phyloP scores from a whole-genome alignment of 2,329 filamentous ascomycete species.

The Lachnellula willkommii region DNA sequence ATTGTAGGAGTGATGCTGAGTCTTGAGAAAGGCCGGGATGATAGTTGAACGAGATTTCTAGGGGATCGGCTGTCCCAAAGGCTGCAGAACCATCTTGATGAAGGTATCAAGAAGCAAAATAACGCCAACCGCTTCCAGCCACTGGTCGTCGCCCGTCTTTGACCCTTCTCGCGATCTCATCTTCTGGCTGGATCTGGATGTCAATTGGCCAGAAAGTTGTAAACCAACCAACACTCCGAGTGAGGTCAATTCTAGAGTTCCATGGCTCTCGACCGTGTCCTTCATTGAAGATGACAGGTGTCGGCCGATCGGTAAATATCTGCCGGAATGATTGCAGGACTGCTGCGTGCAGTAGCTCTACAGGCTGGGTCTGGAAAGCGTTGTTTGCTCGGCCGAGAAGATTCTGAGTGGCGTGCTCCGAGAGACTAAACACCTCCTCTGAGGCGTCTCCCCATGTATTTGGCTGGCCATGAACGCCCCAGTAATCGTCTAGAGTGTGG shows the following conservation, averaged over 20 bases:
- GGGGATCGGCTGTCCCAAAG: neutral
- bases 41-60: neutral
- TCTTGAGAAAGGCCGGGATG: neutral
- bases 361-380: slow-evolving; percentile 32
- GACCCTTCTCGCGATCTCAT: neutral
- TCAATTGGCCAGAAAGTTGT: slow-evolving; percentile 33
- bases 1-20: neutral
- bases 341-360: slow-evolving; percentile 37
- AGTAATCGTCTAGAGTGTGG: slow-evolving; percentile 13
- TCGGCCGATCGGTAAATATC: slow-evolving; percentile 32
- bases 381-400: slow-evolving; percentile 27
- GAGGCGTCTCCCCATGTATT: slow-evolving; percentile 22
- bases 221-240: slow-evolving; percentile 40
- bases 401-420: slow-evolving; percentile 31
- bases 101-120: neutral
- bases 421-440: slow-evolving; percentile 38
- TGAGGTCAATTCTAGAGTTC: slow-evolving; percentile 32
- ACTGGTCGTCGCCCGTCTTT: neutral
- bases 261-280: slow-evolving; percentile 39
- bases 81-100: neutral
- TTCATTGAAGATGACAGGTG: slow-evolving; percentile 37
- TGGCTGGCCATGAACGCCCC: slow-evolving; percentile 11
- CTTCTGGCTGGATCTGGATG: neutral
- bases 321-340: slow-evolving; percentile 33
- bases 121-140: neutral